Evolutionary conservation across 2,329 filamentous ascomycete species (phyloP).

Genomic region (Leptographium lundbergii): DNA sequence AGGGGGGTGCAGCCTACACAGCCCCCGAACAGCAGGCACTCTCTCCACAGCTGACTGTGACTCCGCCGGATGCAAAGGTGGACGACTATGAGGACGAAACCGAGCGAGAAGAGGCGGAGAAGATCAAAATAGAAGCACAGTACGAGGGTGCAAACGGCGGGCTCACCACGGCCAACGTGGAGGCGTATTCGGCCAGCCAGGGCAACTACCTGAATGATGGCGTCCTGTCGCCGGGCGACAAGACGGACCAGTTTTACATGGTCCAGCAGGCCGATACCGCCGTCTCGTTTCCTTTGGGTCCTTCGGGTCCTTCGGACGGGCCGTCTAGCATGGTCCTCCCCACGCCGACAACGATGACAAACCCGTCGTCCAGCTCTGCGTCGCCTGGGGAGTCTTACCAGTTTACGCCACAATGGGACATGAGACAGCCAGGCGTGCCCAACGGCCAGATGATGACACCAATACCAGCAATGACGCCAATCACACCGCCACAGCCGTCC

Average conservation of each 20-base stretch:
- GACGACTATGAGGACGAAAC: not conserved
- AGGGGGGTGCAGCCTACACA: not conserved
- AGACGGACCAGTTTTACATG: not conserved
- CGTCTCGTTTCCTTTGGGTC: too few species aligned
- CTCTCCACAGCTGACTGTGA: not conserved
- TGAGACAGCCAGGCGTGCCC: not conserved
- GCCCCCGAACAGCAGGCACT: not conserved
- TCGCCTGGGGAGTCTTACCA: not conserved
- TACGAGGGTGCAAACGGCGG: not conserved
- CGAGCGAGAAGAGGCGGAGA: not conserved
- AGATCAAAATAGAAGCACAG: not conserved
- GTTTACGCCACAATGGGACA: constrained; percentile 1
- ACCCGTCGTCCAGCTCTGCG: not conserved
- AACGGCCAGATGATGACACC: not conserved
- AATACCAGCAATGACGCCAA: constrained; percentile 8
- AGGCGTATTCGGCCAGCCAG: not conserved
- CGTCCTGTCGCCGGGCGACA: not conserved
- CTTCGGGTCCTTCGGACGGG: too few species aligned
- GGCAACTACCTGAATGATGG: not conserved
- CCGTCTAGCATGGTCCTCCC: constrained; percentile 1
- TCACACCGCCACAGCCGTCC: constrained; percentile 4
- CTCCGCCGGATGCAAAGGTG: not conserved
- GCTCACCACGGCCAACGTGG: not conserved
- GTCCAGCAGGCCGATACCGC: not conserved
- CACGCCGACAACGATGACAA: not conserved